These are phyloP conservation scores for Tricharina praecox DNA, from an alignment of 495 filamentous ascomycete species.

Conservation along the genomic window DNA sequence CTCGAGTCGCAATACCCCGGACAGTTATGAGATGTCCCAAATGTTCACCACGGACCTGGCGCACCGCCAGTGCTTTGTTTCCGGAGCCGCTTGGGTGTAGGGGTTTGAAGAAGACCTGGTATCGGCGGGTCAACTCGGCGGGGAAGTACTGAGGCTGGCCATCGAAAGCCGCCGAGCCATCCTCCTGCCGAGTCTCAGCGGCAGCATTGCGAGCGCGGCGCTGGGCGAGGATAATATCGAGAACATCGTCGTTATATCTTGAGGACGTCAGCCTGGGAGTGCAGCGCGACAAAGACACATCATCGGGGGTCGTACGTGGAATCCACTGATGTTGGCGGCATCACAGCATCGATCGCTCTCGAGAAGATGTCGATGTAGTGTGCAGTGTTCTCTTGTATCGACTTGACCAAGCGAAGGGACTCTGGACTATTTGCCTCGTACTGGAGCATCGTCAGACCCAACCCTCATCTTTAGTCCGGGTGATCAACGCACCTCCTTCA, in stretches of 20 bases:
- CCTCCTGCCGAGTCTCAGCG: slow-evolving; percentile 37
- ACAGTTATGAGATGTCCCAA: slow-evolving; percentile 86
- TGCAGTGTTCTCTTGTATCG: slow-evolving; percentile 75
- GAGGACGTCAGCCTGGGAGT: slow-evolving; percentile 2
- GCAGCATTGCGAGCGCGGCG: slow-evolving; percentile 71
- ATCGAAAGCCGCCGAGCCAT: slow-evolving; percentile 39
- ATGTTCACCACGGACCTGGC: slow-evolving; percentile 81
- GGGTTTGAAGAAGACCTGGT: slow-evolving; percentile 90
- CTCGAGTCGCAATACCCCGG: slow-evolving; percentile 82
- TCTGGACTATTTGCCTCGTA: slow-evolving; percentile 51
- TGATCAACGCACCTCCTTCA: slow-evolving; percentile 43
- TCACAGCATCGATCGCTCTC: slow-evolving; percentile 65
- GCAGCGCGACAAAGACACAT: slow-evolving; percentile 7
- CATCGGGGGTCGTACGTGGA: slow-evolving; percentile 42
- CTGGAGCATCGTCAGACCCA: not conserved
- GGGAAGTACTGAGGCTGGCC: slow-evolving; percentile 51
- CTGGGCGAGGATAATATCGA: slow-evolving; percentile 90
- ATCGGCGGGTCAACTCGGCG: slow-evolving; percentile 77
- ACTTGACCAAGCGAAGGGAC: slow-evolving; percentile 56
- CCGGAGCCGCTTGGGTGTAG: slow-evolving; percentile 48
- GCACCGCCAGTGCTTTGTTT: slow-evolving; percentile 75
- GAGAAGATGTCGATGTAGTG: slow-evolving; percentile 90
- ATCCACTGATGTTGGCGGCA: slow-evolving; percentile 64
- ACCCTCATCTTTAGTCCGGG: not conserved
- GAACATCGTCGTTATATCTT: slow-evolving; percentile 90